Evolutionary conservation across 2,329 filamentous ascomycete species (phyloP).

Genomic region (Penicillium sp.): DNA sequence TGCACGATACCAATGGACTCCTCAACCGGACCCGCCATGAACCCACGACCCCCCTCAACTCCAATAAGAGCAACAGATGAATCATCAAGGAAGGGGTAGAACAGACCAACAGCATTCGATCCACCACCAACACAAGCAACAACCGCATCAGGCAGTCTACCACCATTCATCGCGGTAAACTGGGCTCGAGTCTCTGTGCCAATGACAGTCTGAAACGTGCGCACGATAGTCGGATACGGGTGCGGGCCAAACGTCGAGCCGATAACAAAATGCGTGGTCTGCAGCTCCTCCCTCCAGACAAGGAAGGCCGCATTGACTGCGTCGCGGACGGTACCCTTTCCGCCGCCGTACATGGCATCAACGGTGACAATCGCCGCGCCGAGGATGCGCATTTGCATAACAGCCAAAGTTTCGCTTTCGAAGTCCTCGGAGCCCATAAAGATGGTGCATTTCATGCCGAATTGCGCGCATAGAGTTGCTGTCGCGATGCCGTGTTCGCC

Average conservation of each 20-base stretch:
- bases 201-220: slow-evolving; percentile 81
- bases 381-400: slow-evolving; percentile 92
- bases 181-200: slow-evolving; percentile 88
- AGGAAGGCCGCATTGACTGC: slow-evolving; percentile 92
- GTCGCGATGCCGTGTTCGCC: slow-evolving; percentile 96
- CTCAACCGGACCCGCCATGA: no score
- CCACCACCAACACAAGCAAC: slow-evolving; percentile 94
- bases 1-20: slow-evolving; percentile 92
- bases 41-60: slow-evolving; percentile 59
- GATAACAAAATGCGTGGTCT: slow-evolving; percentile 94
- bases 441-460: slow-evolving; percentile 93
- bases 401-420: slow-evolving; percentile 85
- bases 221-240: slow-evolving; percentile 89
- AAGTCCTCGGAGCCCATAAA: slow-evolving; percentile 98
- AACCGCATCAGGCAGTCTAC: slow-evolving; percentile 85
- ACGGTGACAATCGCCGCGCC: slow-evolving; percentile 88
- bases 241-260: slow-evolving; percentile 94
- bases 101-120: slow-evolving; percentile 93
- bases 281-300: slow-evolving; percentile 82
- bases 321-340: slow-evolving; percentile 75
- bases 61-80: slow-evolving; percentile 78
- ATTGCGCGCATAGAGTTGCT: slow-evolving; percentile 93
- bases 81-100: slow-evolving; percentile 87
- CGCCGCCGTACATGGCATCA: slow-evolving; percentile 45
- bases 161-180: slow-evolving; percentile 68